Base-by-base conservation (phyloP, 805 yeast genomes). In the Saccharomycopsis fodiens region DNA sequence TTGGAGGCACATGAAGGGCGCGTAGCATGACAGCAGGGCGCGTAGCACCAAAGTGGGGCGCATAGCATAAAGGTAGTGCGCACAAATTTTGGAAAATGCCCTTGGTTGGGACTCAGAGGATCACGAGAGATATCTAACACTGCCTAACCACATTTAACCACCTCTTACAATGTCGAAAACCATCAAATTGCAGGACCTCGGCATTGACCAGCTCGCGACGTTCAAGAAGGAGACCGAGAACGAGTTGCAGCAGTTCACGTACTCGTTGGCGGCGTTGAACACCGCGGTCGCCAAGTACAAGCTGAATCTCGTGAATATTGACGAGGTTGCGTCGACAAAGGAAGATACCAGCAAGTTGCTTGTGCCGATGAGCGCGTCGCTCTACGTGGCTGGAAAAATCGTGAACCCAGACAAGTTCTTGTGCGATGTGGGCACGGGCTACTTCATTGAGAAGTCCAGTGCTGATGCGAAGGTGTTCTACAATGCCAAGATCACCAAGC, bases 381-480 rank as follows among this genome's bases (percentile, higher is more conserved):
- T 93, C 35, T 93, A 93, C 55, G 82, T 93, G 22, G 95, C 96
- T 3, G 98, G 97, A 2, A 74, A 69, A 44, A 72, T 85, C 42
- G 69, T 71, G 37, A 77, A 82, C 47, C 73, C 73, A 42, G 73
- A 80, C 49, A 78, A 73, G 48, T 93, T 82, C 56, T 69, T 93
- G 60, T 96, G 93, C 7, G 98, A 93, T 59, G 81, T 93, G 21
- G 98, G 98, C 30, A 93, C 98, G 0, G 97, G 97, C 2, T 93
- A 93, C 60, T 93, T 75, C 59, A 89, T 88, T 15, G 96, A 87
- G 59, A 93, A 93, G 63, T 63, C 63, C 41, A 75, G 77, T 0
- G 66, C 67, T 5, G 87, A 84, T 39, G 82, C 96, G 1, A 68
- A 76, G 51, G 63, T 61, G 45, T 91, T 87, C 57, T 91, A 86